A percentile compares a stretch with the other conserved stretches of the same genome.
phyloP scores from a whole-genome alignment of 2,329 filamentous ascomycete genomes.

The Cladobotryum mycophilum region DNA sequence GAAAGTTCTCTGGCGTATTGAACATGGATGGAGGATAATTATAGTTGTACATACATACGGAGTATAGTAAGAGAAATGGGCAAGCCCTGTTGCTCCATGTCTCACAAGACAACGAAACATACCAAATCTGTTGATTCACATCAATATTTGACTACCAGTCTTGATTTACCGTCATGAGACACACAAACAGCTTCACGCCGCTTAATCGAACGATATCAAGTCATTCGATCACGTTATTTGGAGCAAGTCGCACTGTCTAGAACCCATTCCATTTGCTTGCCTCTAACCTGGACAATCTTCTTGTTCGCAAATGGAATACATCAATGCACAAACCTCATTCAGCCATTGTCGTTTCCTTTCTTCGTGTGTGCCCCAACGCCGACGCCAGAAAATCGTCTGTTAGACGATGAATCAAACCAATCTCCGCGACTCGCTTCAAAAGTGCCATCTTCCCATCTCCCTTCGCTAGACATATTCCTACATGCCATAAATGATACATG shows the following conservation, averaged over 20 bases:
- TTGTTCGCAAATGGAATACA: neutral
- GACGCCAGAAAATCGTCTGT: constrained; percentile 2
- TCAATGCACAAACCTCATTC: neutral
- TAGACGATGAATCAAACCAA: neutral
- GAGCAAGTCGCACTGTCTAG: neutral
- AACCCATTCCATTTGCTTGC: neutral
- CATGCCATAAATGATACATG: neutral
- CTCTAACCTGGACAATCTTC: neutral
- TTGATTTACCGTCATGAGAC: too few species aligned
- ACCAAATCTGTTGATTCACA: too few species aligned
- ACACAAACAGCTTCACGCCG: too few species aligned
- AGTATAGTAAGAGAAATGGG: too few species aligned
- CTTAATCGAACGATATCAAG: too few species aligned
- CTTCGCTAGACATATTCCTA: neutral
- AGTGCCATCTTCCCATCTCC: constrained; percentile 1
- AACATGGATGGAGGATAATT: too few species aligned
- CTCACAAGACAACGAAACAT: too few species aligned
- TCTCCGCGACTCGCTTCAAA: neutral
- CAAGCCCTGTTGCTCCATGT: too few species aligned
- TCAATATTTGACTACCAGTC: too few species aligned
- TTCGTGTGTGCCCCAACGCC: constrained; percentile 1
- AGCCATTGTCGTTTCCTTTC: neutral
- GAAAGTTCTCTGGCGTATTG: too few species aligned
- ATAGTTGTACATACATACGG: too few species aligned
- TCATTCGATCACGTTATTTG: too few species aligned